phyloP scores from a whole-genome alignment of 2,329 filamentous ascomycete species.

The Aspergillus chevalieri region DNA sequence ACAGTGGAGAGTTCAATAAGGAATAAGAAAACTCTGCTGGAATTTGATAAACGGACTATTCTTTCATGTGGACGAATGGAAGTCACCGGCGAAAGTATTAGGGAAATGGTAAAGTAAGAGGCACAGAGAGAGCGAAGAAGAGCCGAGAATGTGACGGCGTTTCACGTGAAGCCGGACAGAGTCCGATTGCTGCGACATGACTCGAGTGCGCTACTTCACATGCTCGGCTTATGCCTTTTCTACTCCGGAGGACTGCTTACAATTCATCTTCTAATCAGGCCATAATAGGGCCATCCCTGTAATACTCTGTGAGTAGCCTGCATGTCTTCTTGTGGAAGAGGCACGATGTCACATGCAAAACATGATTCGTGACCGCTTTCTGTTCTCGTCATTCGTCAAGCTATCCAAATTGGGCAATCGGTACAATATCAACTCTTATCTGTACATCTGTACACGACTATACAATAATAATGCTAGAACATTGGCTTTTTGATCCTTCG shows the following conservation, averaged over 20 bases:
- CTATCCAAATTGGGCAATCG: neutral
- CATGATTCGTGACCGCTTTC: neutral
- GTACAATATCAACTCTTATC: neutral
- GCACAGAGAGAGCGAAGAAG: neutral
- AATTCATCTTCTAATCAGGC: too few relatives aligned
- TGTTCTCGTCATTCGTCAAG: neutral
- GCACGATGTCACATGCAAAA: neutral
- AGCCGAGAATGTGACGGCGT: neutral
- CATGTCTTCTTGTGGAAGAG: too few relatives aligned
- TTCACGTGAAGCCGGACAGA: conserved; percentile 5
- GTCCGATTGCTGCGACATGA: neutral
- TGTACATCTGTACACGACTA: neutral
- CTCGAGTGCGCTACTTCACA: neutral
- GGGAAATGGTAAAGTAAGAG: neutral
- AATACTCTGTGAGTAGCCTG: too few relatives aligned
- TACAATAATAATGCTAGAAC: neutral
- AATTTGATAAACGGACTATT: neutral
- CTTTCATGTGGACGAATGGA: neutral
- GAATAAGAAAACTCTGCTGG: neutral
- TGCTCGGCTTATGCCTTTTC: neutral
- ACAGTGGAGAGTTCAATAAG: neutral
- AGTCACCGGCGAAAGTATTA: neutral
- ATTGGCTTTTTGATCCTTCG: neutral
- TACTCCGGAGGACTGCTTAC: too few relatives aligned
- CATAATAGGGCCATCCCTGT: too few relatives aligned